Evolutionary conservation across 495 filamentous ascomycete species (phyloP), one percentile per base, ranked within the genome.

Genomic region (Trichoderma reesei): DNA sequence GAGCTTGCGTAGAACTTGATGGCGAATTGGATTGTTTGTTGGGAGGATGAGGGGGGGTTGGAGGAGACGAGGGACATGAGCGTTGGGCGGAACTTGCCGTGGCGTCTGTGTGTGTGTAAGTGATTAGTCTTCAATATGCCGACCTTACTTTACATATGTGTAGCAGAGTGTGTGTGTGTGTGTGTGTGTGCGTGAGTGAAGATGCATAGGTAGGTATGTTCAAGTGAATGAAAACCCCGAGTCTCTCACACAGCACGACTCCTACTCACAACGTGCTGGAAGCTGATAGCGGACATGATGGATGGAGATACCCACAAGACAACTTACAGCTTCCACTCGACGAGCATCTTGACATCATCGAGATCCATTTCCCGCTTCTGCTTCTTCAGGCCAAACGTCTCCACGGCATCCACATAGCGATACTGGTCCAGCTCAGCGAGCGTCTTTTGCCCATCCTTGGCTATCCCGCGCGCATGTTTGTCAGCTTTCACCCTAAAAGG

Each of bases 241-340:
- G 38, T 39, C 2, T 39, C 38, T 11, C 38, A 39, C 38, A 6
- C 6, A 39, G 38, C 38, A 11, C 11, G 38, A 39, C 6, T 39
- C 26, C 26, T 26, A 26, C 26, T 7, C 38, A 39, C 38, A 39
- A 7, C 2, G 38, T 39, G 38, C 6, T 39, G 6, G 38, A 39
- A 39, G 38, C 6, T 39, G 1, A 39, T 39, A 39, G 26, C 26
- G 26, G 26, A 26, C 26, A 26, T 26, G 26, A 26, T 26, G 26
- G 26, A 26, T 26, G 1, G 26, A 26, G 26, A 26, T 26, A 1
- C 26, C 38, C 38, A 3, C 20, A 63, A 20, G 11, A 10, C 31
- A 18, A 71, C 86, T 70, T 79, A 91, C 88, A 89, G 73, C 75
- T 91, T 92, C 89, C 89, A 92, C 63, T 88, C 83, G 60, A 90